These are phyloP conservation scores for Chrysoporthe puriensis DNA, from an alignment of 2,329 filamentous ascomycete species.

Conservation along the genomic window DNA sequence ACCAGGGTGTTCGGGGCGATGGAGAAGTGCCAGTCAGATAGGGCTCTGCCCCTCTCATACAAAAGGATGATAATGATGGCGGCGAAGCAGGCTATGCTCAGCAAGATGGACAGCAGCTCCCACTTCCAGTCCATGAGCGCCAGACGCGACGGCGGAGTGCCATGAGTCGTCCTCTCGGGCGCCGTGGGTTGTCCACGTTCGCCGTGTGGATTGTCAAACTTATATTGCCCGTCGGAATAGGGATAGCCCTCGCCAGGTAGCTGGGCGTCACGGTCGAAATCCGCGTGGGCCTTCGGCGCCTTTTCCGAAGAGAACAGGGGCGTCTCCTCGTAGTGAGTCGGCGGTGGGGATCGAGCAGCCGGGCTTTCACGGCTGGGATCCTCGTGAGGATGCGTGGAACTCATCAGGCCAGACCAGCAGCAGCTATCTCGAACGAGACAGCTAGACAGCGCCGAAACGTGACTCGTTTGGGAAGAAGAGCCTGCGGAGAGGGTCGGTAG, in stretches of 20 bases:
- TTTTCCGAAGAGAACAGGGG: not conserved
- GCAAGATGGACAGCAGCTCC: not conserved
- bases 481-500: not conserved
- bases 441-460: not conserved
- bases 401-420: not conserved
- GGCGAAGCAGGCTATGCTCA: slow-evolving; percentile 4
- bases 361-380: not conserved
- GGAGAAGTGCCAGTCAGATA: not conserved
- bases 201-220: not conserved
- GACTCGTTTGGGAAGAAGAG: not conserved
- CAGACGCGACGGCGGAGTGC: not conserved
- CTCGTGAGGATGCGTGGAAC: not conserved
- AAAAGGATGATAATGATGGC: slow-evolving; percentile 1
- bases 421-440: not conserved
- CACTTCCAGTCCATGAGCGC: not conserved
- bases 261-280: not conserved
- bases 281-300: not conserved
- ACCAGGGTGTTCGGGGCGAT: slow-evolving; percentile 7
- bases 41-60: not conserved
- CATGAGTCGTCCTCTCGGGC: not conserved
- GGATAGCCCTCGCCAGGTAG: not conserved
- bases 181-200: not conserved
- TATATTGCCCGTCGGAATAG: not conserved
- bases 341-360: not conserved
- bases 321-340: not conserved